Evolutionary conservation across 202 grass and related monocot species (phyloP), one percentile per base, ranked within the genome.

Genomic region (Cymbopogon flexuosus): DNA sequence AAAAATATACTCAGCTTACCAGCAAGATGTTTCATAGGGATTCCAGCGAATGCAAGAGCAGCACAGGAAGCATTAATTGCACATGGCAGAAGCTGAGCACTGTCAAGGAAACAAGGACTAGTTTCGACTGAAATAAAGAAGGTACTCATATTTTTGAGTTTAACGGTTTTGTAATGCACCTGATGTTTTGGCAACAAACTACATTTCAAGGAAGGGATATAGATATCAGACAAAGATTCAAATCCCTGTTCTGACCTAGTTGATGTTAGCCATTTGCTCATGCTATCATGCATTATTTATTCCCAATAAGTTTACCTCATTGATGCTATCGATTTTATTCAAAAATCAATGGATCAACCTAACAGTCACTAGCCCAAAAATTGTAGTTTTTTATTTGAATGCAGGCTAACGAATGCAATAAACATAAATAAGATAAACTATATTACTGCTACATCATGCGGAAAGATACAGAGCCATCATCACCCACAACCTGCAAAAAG

Each of bases 401-500:
- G 18, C 35, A 85, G 16, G 10, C 12, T 42, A 79, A 41, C 8
- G 62, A n/a, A 73, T 54, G 43, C 22, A 72, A 40, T 11, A 62
- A 4, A 16, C 19, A 42, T 56, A 70, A 70, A 61, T 10, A 23
- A 16, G 8, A 23, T 0, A 64, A 21, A 66, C 10, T 58, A 40
- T 29, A 54, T 29, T 57, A 82, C 2, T 27, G 54, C 9, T 65
- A 37, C 6, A 72, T 19, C n/a, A 67, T 61, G 41, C 31, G 49
- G 27, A 85, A 91, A 40, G 95, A 98, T 95, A 98, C 95, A 86
- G 90, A 94, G 79, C 95, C 95, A 85, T 91, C 95, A 68, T 94
- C 82, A 11, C 90, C 77, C 57, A 93, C 88, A 35, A 98, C 92
- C 95, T 98, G 92, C 87, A 81, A 64, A 65, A 49, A 59, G 27